Conservation (phyloP, 345 rosid species). For the Cochlearia excelsa region DNA sequence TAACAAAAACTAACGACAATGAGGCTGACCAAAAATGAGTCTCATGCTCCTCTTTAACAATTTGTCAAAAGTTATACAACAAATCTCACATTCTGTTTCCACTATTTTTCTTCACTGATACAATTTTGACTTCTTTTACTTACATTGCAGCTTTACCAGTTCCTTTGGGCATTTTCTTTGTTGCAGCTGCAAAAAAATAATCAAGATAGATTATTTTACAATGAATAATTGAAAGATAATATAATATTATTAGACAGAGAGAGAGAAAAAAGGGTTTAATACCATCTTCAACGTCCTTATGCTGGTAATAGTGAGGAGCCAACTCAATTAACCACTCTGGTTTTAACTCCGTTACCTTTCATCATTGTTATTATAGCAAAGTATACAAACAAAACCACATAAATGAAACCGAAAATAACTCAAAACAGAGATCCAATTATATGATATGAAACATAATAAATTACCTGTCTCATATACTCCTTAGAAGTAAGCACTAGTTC, state of each 20-base stretch:
- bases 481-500: slow-evolving; percentile 90
- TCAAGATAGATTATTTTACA: not conserved
- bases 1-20: no score
- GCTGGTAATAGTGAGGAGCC: slow-evolving; percentile 93
- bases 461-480: slow-evolving; percentile 89
- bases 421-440: not conserved
- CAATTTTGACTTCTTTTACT: not conserved
- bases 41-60: no score
- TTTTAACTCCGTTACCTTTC: slow-evolving; percentile 86
- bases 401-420: slow-evolving; percentile 2
- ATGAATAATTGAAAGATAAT: slow-evolving; percentile 7
- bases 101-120: no score
- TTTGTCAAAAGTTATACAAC: no score
- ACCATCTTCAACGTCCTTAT: slow-evolving; percentile 97
- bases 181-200: slow-evolving; percentile 45
- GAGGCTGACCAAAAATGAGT: no score
- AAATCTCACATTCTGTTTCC: no score
- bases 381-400: slow-evolving; percentile 13
- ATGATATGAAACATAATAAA: slow-evolving; percentile 4
- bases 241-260: slow-evolving; percentile 20
- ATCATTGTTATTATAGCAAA: not conserved
- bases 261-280: slow-evolving; percentile 22
- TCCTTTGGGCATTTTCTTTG: slow-evolving; percentile 88
- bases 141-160: slow-evolving; percentile 38
- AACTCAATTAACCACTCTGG: slow-evolving; percentile 99